These are phyloP conservation scores for Colletotrichum scovillei DNA, from an alignment of 2,329 filamentous ascomycete genomes.

Conservation along the genomic window DNA sequence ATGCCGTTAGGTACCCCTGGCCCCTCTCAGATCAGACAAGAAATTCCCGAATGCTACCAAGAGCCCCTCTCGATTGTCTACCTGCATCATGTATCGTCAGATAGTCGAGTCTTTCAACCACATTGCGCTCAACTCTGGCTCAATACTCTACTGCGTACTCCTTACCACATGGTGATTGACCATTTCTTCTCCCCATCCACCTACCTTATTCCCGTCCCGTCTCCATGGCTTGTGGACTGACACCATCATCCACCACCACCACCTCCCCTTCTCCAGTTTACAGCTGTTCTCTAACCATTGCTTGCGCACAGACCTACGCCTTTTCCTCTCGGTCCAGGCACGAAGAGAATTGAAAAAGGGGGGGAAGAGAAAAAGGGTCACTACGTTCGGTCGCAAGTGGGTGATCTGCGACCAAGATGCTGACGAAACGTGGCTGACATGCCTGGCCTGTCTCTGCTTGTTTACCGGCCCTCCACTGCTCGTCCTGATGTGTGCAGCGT, in stretches of 20 bases:
- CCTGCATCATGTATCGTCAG: not conserved
- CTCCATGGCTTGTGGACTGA: not conserved
- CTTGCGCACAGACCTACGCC: not conserved
- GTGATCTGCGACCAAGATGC: not conserved
- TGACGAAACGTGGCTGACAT: slow-evolving; percentile 16
- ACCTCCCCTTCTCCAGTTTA: not conserved
- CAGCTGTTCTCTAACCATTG: not conserved
- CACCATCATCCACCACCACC: not conserved
- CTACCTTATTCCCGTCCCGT: too few relatives aligned
- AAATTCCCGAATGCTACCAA: slow-evolving; percentile 13
- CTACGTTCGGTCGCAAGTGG: not conserved
- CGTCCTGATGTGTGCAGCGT: not conserved
- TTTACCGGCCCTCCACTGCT: not conserved
- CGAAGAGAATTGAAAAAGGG: not conserved
- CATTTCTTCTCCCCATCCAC: not conserved
- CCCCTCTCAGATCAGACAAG: slow-evolving; percentile 2
- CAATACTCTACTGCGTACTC: not conserved
- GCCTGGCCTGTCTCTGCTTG: not conserved
- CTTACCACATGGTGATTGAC: not conserved
- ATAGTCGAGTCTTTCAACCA: slow-evolving; percentile 9
- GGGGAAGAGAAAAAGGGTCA: not conserved
- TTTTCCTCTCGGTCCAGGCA: not conserved
- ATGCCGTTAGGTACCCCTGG: not conserved
- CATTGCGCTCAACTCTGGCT: not conserved
- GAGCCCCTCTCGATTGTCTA: not conserved